phyloP scores from a whole-genome alignment of 78 protist species.

The Emiliania huxleyi region DNA sequence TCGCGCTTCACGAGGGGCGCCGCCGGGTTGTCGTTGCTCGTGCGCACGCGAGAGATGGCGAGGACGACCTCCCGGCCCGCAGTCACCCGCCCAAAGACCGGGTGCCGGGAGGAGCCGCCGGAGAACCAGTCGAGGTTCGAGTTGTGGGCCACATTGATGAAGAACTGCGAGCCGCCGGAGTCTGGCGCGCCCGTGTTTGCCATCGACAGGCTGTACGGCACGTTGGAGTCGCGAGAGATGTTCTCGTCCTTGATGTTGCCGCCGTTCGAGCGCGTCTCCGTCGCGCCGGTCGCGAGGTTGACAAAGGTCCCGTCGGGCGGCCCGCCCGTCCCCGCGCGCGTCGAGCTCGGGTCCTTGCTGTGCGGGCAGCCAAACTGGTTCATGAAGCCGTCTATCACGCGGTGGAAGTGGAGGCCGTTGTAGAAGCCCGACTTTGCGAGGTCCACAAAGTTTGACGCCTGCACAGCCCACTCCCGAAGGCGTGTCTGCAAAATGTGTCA shows the following conservation, averaged over 20 bases:
- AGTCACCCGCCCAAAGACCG: not conserved
- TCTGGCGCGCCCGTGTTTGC: slow-evolving; percentile 35
- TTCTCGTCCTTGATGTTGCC: not conserved
- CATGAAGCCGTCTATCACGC: not conserved
- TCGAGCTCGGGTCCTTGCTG: not conserved
- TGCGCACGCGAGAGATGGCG: not conserved
- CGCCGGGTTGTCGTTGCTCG: not conserved
- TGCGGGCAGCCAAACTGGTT: slow-evolving; percentile 32
- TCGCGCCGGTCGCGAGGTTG: not conserved
- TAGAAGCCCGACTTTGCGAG: slow-evolving; percentile 13
- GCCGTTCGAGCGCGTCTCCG: not conserved
- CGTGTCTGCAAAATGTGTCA: too few relatives aligned
- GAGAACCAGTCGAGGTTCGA: slow-evolving; percentile 26
- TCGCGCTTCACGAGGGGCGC: not conserved
- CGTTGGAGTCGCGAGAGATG: not conserved
- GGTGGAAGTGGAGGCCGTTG: slow-evolving; percentile 39
- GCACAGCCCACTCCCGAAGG: too few relatives aligned
- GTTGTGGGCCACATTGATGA: slow-evolving; percentile 17
- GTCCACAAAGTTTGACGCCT: not conserved
- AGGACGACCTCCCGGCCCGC: not conserved
- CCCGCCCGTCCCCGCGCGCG: slow-evolving; percentile 29
- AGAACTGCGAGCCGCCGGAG: slow-evolving; percentile 41
- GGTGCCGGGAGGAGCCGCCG: not conserved
- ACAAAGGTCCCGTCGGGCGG: not conserved
- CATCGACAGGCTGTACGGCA: slow-evolving; percentile 39